Conservation (phyloP, 148 eudicot genomes). For the Vaccinium corymbosum region DNA sequence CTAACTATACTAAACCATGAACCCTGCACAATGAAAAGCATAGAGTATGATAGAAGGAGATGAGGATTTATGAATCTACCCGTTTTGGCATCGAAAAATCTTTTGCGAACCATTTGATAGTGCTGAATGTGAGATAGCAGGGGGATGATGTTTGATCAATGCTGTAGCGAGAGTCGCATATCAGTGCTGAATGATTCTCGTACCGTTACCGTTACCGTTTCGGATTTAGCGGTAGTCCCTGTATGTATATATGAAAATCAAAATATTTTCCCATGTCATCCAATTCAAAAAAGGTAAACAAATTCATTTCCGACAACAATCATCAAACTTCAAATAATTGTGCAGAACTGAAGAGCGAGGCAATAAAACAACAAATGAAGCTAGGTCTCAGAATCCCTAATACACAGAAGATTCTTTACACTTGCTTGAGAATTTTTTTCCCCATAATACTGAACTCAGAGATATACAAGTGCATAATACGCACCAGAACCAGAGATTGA, state of each 20-base stretch:
- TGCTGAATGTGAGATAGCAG: neutral
- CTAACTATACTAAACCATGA: neutral
- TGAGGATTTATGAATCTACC: conserved; percentile 24
- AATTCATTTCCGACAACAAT: neutral
- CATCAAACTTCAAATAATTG: neutral
- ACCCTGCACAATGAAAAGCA: neutral
- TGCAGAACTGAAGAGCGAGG: neutral
- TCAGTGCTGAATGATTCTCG: neutral
- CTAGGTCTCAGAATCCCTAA: neutral
- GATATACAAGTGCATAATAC: neutral
- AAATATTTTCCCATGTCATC: too few relatives aligned
- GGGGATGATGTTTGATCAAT: neutral
- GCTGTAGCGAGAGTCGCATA: neutral
- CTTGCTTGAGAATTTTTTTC: neutral
- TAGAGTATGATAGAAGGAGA: neutral
- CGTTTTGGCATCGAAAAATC: conserved; percentile 32
- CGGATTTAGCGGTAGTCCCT: too few relatives aligned
- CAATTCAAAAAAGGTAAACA: neutral
- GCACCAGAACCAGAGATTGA: neutral
- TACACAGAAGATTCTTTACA: neutral
- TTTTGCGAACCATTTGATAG: conserved; percentile 54
- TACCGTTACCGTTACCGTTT: too few relatives aligned
- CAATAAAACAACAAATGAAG: neutral
- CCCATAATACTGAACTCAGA: neutral
- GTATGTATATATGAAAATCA: too few relatives aligned